Percentiles rank a stretch among this genome's conserved stretches.
Conservation (phyloP, 2,329 filamentous ascomycete genomes). For the Fusarium palustre region DNA sequence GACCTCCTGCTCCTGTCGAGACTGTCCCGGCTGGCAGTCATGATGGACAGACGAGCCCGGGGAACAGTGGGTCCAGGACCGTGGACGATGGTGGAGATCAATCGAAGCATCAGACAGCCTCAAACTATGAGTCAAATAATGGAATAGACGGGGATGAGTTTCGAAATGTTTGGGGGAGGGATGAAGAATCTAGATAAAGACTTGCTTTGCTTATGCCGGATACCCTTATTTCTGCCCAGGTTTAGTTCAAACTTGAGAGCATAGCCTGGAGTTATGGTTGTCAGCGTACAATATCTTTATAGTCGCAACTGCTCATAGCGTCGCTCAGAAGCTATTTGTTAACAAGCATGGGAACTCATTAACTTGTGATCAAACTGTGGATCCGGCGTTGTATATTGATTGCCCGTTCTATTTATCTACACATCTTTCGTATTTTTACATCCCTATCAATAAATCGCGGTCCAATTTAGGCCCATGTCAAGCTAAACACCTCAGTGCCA, state of each 20-base stretch:
- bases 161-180: conserved; percentile 59
- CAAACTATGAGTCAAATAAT: conserved; percentile 48
- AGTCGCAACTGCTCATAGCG: conserved; percentile 14
- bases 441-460: neutral
- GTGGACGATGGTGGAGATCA: conserved; percentile 18
- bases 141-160: conserved; percentile 56
- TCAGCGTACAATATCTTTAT: conserved; percentile 38
- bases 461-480: conserved; percentile 50
- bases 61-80: conserved; percentile 36
- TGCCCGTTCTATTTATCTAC: neutral
- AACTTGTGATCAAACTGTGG: neutral
- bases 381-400: conserved; percentile 2
- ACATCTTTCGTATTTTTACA: conserved; percentile 3
- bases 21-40: conserved; percentile 18
- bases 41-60: conserved; percentile 40
- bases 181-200: conserved; percentile 42
- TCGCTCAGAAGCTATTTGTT: neutral
- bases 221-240: conserved; percentile 30
- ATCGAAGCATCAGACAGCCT: conserved; percentile 23
- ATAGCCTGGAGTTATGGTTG: conserved; percentile 50
- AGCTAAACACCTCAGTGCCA: conserved; percentile 56
- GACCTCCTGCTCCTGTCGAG: conserved; percentile 36
- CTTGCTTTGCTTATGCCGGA: conserved; percentile 30
- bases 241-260: conserved; percentile 22
- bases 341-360: neutral